These are phyloP conservation scores for Fusarium subtropicale DNA, from an alignment of 2,329 filamentous ascomycete species.

Conservation along the genomic window DNA sequence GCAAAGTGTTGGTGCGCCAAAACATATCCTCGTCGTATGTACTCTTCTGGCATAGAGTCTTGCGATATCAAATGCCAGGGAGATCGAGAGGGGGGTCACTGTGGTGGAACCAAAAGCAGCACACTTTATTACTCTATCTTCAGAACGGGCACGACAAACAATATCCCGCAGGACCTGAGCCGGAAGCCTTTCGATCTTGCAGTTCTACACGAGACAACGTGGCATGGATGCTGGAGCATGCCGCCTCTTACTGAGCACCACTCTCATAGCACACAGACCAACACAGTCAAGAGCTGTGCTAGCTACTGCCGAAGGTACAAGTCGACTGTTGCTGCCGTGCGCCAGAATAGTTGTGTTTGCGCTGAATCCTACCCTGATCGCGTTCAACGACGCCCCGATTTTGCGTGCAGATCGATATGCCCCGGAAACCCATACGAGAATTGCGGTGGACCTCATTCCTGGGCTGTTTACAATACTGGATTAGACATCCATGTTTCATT, in stretches of 20 bases:
- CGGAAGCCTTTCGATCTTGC: not conserved
- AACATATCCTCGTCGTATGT: not conserved
- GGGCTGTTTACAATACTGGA: slow-evolving; percentile 10
- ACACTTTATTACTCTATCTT: not conserved
- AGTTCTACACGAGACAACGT: not conserved
- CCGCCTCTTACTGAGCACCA: not conserved
- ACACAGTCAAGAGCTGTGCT: not conserved
- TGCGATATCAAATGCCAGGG: not conserved
- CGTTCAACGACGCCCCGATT: not conserved
- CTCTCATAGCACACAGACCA: not conserved
- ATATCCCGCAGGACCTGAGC: not conserved
- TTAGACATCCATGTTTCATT: rapidly evolving
- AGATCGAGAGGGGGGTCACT: not conserved
- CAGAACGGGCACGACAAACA: not conserved
- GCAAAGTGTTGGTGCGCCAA: slow-evolving; percentile 4
- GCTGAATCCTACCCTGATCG: slow-evolving; percentile 10
- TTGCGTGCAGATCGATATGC: not conserved
- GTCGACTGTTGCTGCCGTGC: not conserved
- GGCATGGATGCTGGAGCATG: slow-evolving; percentile 13
- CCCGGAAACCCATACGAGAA: not conserved
- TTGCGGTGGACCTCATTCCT: not conserved
- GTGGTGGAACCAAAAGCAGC: not conserved
- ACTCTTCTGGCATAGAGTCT: not conserved
- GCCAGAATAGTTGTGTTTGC: not conserved
- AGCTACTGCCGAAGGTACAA: not conserved